Base-by-base conservation (phyloP, 306 rosid genomes). In the Casuarina equisetifolia region DNA sequence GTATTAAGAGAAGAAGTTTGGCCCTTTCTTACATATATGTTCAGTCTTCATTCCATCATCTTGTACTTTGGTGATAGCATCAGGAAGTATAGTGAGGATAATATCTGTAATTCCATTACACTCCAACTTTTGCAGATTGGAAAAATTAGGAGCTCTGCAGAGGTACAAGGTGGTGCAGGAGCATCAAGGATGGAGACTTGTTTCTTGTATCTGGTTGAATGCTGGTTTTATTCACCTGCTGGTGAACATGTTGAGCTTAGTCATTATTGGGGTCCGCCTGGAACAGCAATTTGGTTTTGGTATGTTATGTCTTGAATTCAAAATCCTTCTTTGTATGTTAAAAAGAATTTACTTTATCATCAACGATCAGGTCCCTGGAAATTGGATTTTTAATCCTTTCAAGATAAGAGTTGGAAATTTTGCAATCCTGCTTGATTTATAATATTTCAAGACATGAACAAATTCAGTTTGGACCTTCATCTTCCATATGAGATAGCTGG, bases 271-370 rank as follows among this genome's bases (percentile, higher is more conserved):
- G 35, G 88, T 90, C 83, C 97, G 97, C 73, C 87, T 92, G 3
- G 98, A 92, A 83, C 97, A 89, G 77, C 97, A 92, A 82, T 94
- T 92, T 19, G 98, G 98, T 36, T 92, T 89, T 43, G 93, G 98
- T 92, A 88, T 49, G 86, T 70, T 57, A 15, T 74, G 74, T 62
- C 49, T 42, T 66, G 49, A 42, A 42, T 66, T 42, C 42, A 66
- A n/a, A 40, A 25, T 25, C 32, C 32, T 25, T 25, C 32, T 25
- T 25, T 25, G 32, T 25, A 25, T 1, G 32, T 25, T 25, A 25
- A 42, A 66, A 42, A 66, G 71, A 40, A 35, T 13, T 66, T 17
- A 66, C 40, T 66, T 4, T 9, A 42, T 17, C 9, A 40, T 25
- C 32, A 25, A 25, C 32, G 32, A 25, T 25, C 32, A 25, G 32